These are phyloP conservation scores for Colletotrichum echinochloae DNA, from an alignment of 2,329 filamentous ascomycete genomes.

Conservation along the genomic window DNA sequence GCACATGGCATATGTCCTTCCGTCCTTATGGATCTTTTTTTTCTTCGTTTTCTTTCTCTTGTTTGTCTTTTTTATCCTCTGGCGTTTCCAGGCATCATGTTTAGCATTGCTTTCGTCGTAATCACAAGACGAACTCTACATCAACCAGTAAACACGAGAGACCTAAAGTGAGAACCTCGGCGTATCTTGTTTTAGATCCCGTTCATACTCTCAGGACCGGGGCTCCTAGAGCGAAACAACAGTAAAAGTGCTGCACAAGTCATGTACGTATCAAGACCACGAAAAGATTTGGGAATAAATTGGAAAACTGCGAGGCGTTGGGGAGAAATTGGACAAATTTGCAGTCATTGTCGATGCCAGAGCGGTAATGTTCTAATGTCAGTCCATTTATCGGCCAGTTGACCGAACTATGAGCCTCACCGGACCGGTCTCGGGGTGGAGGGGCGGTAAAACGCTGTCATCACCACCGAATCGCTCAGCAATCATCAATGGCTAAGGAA, in stretches of 20 bases:
- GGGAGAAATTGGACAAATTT: neutral
- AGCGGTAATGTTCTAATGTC: too few species aligned
- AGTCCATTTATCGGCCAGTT: neutral
- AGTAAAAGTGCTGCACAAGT: slow-evolving; percentile 6
- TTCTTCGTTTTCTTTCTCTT: neutral
- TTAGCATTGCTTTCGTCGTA: neutral
- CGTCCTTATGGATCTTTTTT: neutral
- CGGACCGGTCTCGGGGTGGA: too few species aligned
- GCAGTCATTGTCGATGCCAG: neutral
- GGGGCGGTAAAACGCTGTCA: too few species aligned
- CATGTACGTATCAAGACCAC: neutral
- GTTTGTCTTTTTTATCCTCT: too few species aligned
- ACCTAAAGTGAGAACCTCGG: neutral
- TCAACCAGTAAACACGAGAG: neutral
- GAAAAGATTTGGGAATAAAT: neutral
- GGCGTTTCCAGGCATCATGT: too few species aligned
- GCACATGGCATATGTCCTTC: neutral
- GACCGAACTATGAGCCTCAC: neutral
- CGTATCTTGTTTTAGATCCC: neutral
- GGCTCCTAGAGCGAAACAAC: neutral
- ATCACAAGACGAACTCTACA: neutral
- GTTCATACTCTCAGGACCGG: neutral
- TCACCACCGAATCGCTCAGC: too few species aligned
- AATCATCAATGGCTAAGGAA: neutral
- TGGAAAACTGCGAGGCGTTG: neutral